Evolutionary conservation across 257 asterid species (phyloP).

Genomic region (Lavandula angustifolia): DNA sequence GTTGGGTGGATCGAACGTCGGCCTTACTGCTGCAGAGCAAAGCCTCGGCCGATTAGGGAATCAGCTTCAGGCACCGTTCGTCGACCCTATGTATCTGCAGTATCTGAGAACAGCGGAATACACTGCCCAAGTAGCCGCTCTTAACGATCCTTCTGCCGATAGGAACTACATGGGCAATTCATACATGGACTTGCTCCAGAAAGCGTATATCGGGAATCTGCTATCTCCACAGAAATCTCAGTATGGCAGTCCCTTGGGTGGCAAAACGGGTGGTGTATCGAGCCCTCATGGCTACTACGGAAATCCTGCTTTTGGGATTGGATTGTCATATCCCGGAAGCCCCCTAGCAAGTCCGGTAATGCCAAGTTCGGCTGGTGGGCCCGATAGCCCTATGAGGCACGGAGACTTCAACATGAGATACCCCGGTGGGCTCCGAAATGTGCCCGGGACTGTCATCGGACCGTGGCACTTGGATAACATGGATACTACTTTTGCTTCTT

Average conservation of each 20-base stretch:
- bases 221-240: slow-evolving; percentile 81
- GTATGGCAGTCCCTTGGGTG: slow-evolving; percentile 61
- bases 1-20: slow-evolving; percentile 67
- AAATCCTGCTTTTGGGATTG: slow-evolving; percentile 70
- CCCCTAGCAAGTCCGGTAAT: slow-evolving; percentile 67
- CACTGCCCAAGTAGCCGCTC: slow-evolving; percentile 76
- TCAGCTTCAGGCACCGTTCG: slow-evolving; percentile 61
- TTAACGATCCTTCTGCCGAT: slow-evolving; percentile 69
- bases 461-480: slow-evolving; percentile 82
- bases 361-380: slow-evolving; percentile 69
- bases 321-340: slow-evolving; percentile 81
- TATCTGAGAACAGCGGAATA: slow-evolving; percentile 78
- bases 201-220: slow-evolving; percentile 74
- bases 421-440: slow-evolving; percentile 73
- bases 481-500: slow-evolving; percentile 65
- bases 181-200: slow-evolving; percentile 79
- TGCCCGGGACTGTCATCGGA: slow-evolving; percentile 72
- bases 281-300: slow-evolving; percentile 84
- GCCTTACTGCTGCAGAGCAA: slow-evolving; percentile 62
- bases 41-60: slow-evolving; percentile 59
- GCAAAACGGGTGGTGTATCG: slow-evolving; percentile 52
- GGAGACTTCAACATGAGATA: slow-evolving; percentile 71
- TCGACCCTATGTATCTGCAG: slow-evolving; percentile 83
- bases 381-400: slow-evolving; percentile 93
- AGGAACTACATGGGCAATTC: slow-evolving; percentile 67